Conservation (phyloP, 768 basidiomycete genomes). For the Cyclocybe aegerita region DNA sequence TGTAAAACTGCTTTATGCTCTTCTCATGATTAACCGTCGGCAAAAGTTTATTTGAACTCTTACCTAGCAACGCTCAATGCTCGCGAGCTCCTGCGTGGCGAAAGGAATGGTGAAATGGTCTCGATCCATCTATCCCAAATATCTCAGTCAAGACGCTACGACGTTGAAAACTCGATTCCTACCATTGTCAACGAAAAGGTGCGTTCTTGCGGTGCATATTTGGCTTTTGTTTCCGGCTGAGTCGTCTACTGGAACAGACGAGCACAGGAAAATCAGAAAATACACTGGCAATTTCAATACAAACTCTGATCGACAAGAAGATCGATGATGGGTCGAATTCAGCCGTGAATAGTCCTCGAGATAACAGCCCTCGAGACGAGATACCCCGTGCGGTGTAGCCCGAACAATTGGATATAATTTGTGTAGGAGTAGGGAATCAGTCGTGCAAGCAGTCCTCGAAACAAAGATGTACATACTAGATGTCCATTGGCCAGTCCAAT, state of each 20-base stretch:
- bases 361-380: not conserved
- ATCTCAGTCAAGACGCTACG: conserved; percentile 17
- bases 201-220: not conserved
- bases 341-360: not conserved
- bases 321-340: conserved; percentile 6
- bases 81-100: conserved; percentile 35
- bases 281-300: conserved; percentile 18
- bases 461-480: no score
- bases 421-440: no score
- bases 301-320: conserved; percentile 18
- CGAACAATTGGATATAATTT: no score
- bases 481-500: no score
- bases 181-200: conserved; percentile 19
- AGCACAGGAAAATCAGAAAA: not conserved
- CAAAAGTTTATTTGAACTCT: conserved; percentile 54
- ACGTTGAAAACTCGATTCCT: conserved; percentile 10
- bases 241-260: no score
- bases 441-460: no score
- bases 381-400: no score
- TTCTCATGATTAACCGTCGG: not conserved
- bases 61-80: conserved; percentile 56
- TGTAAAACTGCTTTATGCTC: not conserved
- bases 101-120: conserved; percentile 29
- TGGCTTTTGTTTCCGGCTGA: no score
- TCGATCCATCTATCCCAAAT: conserved; percentile 45